These are phyloP conservation scores for Bacidia gigantensis DNA, from an alignment of 495 filamentous ascomycete species.

Conservation along the genomic window DNA sequence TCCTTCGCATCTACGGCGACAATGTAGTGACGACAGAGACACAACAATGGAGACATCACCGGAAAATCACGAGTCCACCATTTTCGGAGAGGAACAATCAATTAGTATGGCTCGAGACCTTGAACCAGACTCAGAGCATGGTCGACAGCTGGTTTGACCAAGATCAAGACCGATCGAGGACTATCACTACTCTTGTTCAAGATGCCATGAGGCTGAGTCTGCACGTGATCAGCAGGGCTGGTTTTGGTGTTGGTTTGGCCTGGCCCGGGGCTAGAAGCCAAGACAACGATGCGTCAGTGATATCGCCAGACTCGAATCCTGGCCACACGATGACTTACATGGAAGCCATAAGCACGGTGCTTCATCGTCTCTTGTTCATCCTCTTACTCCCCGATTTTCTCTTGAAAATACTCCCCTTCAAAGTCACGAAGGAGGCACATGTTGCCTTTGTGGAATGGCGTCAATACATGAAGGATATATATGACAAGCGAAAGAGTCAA, in stretches of 20 bases:
- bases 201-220: conserved; percentile 51
- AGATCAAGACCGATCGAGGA: conserved; percentile 24
- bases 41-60: conserved; percentile 47
- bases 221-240: conserved; percentile 54
- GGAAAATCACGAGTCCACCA: conserved; percentile 51
- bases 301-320: conserved; percentile 22
- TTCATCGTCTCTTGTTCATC: conserved; percentile 41
- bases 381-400: conserved; percentile 37
- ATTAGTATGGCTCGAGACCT: conserved; percentile 45
- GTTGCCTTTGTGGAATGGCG: conserved; percentile 44
- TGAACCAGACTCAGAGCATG: conserved; percentile 44
- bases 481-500: conserved; percentile 38
- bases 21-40: conserved; percentile 56
- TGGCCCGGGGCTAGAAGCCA: conserved; percentile 39
- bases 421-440: conserved; percentile 32
- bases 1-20: conserved; percentile 47
- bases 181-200: conserved; percentile 35
- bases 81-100: conserved; percentile 63
- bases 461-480: conserved; percentile 51
- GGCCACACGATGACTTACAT: conserved; percentile 49
- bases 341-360: conserved; percentile 35
- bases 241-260: conserved; percentile 44
- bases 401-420: conserved; percentile 36
- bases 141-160: conserved; percentile 34
- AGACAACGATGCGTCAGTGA: background rate